phyloP scores from a whole-genome alignment of 805 yeast genomes.

The Yamadazyma sp. region DNA sequence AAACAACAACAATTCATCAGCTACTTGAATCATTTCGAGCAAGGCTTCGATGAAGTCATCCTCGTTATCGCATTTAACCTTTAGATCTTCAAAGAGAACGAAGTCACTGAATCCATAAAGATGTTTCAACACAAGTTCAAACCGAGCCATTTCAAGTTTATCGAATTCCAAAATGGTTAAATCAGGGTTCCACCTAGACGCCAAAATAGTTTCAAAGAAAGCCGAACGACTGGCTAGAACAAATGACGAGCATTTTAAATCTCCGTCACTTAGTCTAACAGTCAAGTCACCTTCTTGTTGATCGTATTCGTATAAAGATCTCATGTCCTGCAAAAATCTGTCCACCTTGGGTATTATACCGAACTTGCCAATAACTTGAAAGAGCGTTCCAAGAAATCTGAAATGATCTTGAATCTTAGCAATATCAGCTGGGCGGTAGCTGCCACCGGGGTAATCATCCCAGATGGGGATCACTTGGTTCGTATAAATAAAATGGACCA shows the following conservation, averaged over 20 bases:
- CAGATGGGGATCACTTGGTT: constrained; percentile 46
- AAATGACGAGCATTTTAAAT: constrained; percentile 46
- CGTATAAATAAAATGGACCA: constrained; percentile 50
- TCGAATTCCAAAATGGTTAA: constrained; percentile 39
- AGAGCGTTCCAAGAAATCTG: constrained; percentile 20
- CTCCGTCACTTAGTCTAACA: constrained; percentile 49
- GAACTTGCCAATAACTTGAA: constrained; percentile 24
- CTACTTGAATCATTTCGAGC: constrained; percentile 56
- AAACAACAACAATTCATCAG: constrained; percentile 63
- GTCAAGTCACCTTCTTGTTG: constrained; percentile 39
- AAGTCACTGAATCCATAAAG: constrained; percentile 55
- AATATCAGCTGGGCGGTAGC: constrained; percentile 29
- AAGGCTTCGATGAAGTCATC: constrained; percentile 52
- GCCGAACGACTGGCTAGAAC: constrained; percentile 58
- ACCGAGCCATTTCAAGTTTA: constrained; percentile 41
- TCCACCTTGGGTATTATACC: constrained; percentile 25
- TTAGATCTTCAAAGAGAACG: constrained; percentile 37
- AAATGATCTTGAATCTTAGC: constrained; percentile 29
- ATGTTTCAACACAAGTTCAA: constrained; percentile 51
- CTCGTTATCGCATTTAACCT: constrained; percentile 17
- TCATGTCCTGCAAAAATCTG: constrained; percentile 18
- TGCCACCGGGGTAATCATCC: constrained; percentile 34
- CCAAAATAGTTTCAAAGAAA: constrained; percentile 60
- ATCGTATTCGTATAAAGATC: constrained; percentile 17
- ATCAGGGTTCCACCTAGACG: constrained; percentile 50